Percentiles rank a stretch among this genome's conserved stretches.
These are phyloP conservation scores for Candida peoriensis DNA, from an alignment of 805 yeast genomes.

Conservation along the genomic window DNA sequence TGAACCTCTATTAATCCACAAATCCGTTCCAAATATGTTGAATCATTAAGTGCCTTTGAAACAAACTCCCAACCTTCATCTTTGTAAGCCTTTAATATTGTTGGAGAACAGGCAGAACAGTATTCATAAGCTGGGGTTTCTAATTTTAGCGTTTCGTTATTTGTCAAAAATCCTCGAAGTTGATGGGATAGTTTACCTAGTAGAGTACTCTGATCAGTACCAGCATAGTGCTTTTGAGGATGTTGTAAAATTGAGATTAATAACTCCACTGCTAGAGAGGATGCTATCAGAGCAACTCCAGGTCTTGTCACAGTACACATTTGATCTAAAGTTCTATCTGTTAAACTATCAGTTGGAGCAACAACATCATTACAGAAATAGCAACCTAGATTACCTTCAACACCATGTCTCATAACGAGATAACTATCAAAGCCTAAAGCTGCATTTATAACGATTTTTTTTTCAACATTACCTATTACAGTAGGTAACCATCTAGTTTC, in stretches of 20 bases:
- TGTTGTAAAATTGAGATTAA: conserved; percentile 72
- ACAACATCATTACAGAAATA: conserved; percentile 95
- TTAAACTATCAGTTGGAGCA: conserved; percentile 86
- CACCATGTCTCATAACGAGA: conserved; percentile 91
- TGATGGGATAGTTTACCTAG: conserved; percentile 86
- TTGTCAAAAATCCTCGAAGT: conserved; percentile 76
- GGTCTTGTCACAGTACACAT: conserved; percentile 99
- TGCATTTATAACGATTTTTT: conserved; percentile 80
- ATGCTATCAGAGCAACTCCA: conserved; percentile 86
- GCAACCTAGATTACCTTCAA: conserved; percentile 58
- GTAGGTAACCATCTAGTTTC: conserved; percentile 99
- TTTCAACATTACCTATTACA: conserved; percentile 58
- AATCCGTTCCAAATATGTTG: conserved; percentile 63
- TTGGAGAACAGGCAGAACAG: conserved; percentile 83
- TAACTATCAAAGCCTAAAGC: conserved; percentile 95
- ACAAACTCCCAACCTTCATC: conserved; percentile 79
- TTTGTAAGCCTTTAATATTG: conserved; percentile 48
- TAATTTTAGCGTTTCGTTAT: conserved; percentile 58
- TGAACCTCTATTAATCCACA: conserved; percentile 79
- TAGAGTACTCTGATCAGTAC: conserved; percentile 26
- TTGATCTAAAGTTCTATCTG: conserved; percentile 88
- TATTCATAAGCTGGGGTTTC: conserved; percentile 66
- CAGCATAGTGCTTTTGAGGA: conserved; percentile 37
- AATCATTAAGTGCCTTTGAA: conserved; percentile 57
- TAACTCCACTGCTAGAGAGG: conserved; percentile 82